Evolutionary conservation across 305 asterid genomes (phyloP), one percentile per base, ranked within the genome.

Genomic region (Rubia tinctorum): DNA sequence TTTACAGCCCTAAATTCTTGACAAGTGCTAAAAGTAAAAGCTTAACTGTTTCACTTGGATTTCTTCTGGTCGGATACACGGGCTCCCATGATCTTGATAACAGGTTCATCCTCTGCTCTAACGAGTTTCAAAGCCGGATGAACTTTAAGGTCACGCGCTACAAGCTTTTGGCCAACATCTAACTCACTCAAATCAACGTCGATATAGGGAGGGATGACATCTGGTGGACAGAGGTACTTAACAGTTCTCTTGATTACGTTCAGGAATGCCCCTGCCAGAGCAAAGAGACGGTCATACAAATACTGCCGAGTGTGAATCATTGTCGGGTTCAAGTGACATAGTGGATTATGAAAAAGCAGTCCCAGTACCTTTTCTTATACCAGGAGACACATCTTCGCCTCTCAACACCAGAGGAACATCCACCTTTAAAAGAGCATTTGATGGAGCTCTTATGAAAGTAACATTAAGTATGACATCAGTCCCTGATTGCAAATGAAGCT

Each of bases 361-460:
- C 69, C 39, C 30, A 39, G 43, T 77, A 88, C 99, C 97, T 88
- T 92, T 92, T 78, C 93, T 93, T 80, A 93, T 78, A 37, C 98
- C 98, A 42, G 96, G 97, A 63, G 97, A 91, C 60, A 91, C 88
- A 81, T 93, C 98, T 6, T 93, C 98, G 77, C 97, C 97, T 72
- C 89, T 84, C 79, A 82, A 91, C 11, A 89, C 87, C 49, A 91
- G 89, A 76, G 98, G 97, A 79, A 93, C 87, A 23, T 91, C 92
- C 65, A 93, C 96, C 89, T 87, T 93, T 75, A 93, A 81, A 81
- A 88, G 85, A 79, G 95, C 96, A 82, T 77, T 84, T 55, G 97
- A 77, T 53, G 96, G 97, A 77, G 97, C 97, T 83, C 97, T 83
- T 72, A 95, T 88, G 82, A 95, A 95, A 11, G 99, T 92, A 67